Percentiles rank a stretch among this genome's conserved stretches.
phyloP scores from a whole-genome alignment of 1,139 yeast genomes.

The Dujonia santamariae region DNA sequence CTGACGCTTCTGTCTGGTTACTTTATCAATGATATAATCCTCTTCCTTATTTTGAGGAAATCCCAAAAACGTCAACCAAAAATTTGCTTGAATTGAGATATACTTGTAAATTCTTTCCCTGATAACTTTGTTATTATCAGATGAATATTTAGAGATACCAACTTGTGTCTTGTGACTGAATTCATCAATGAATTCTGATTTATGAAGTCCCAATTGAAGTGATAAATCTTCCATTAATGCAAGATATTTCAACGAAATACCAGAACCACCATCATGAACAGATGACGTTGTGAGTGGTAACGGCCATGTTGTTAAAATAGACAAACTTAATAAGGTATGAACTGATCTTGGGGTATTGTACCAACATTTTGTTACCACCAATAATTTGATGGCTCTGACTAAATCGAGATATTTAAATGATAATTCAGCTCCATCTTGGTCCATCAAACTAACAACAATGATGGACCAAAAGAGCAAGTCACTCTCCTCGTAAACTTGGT shows the following conservation, averaged over 20 bases:
- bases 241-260: slow-evolving; percentile 37
- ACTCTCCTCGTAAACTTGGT: slow-evolving; percentile 27
- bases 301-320: slow-evolving; percentile 49
- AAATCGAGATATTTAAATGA: too few relatives aligned
- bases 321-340: slow-evolving; percentile 36
- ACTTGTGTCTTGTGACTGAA: slow-evolving; percentile 44
- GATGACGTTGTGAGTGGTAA: too few relatives aligned
- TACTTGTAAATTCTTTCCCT: slow-evolving; percentile 46
- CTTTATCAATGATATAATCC: slow-evolving; percentile 39
- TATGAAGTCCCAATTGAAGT: slow-evolving; percentile 44
- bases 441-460: slow-evolving; percentile 28
- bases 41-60: slow-evolving; percentile 22
- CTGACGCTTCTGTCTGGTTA: slow-evolving; percentile 10
- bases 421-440: slow-evolving; percentile 18
- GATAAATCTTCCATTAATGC: slow-evolving; percentile 41
- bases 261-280: slow-evolving; percentile 25
- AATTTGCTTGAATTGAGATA: slow-evolving; percentile 41
- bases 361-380: slow-evolving; percentile 46
- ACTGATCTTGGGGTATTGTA: slow-evolving; percentile 44
- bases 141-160: slow-evolving; percentile 30
- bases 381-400: slow-evolving; percentile 32
- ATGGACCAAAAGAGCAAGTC: slow-evolving; percentile 44
- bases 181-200: slow-evolving; percentile 41
- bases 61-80: slow-evolving; percentile 44
- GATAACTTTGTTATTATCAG: slow-evolving; percentile 29